Evolutionary conservation across 768 basidiomycete genomes (phyloP).

Genomic region (Rhodotorula babjevae): DNA sequence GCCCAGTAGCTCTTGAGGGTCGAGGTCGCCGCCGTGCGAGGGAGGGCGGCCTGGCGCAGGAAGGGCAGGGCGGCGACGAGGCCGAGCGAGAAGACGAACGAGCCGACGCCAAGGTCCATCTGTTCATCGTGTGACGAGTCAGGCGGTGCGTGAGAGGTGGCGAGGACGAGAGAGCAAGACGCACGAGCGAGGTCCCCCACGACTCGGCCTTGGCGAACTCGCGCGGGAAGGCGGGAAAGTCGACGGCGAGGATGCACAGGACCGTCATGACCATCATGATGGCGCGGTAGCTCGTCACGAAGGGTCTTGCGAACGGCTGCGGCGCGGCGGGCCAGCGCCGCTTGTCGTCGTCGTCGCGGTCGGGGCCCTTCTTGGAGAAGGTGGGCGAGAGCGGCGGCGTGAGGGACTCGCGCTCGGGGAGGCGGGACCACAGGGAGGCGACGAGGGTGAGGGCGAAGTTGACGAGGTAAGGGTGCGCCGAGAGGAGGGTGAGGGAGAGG

Average conservation of each 20-base stretch:
- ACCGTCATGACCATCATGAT: slow-evolving; percentile 94
- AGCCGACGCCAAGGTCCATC: slow-evolving; percentile 98
- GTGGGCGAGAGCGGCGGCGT: slow-evolving; percentile 13
- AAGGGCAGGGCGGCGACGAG: slow-evolving; percentile 80
- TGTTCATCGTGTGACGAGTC: slow-evolving; percentile 44
- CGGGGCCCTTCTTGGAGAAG: background rate
- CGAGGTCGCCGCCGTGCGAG: slow-evolving; percentile 33
- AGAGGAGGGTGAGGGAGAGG: slow-evolving; percentile 71
- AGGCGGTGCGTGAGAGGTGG: background rate
- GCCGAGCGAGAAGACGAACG: slow-evolving; percentile 94
- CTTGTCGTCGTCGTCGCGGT: background rate
- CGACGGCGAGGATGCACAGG: slow-evolving; percentile 87
- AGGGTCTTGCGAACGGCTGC: slow-evolving; percentile 57
- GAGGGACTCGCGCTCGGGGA: background rate
- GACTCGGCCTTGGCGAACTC: slow-evolving; percentile 85
- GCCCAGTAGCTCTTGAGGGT: slow-evolving; percentile 41
- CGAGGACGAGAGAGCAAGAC: slow-evolving; percentile 36
- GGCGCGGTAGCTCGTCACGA: slow-evolving; percentile 79
- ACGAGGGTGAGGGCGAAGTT: slow-evolving; percentile 50
- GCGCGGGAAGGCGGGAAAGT: slow-evolving; percentile 88
- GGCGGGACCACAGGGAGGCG: background rate
- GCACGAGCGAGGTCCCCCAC: slow-evolving; percentile 86
- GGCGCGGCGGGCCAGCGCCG: background rate
- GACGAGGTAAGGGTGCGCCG: slow-evolving; percentile 57
- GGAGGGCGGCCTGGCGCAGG: slow-evolving; percentile 48